Evolutionary conservation across 768 basidiomycete genomes (phyloP), one percentile per base, ranked within the genome.

Genomic region (Suillus fuscotomentosus): DNA sequence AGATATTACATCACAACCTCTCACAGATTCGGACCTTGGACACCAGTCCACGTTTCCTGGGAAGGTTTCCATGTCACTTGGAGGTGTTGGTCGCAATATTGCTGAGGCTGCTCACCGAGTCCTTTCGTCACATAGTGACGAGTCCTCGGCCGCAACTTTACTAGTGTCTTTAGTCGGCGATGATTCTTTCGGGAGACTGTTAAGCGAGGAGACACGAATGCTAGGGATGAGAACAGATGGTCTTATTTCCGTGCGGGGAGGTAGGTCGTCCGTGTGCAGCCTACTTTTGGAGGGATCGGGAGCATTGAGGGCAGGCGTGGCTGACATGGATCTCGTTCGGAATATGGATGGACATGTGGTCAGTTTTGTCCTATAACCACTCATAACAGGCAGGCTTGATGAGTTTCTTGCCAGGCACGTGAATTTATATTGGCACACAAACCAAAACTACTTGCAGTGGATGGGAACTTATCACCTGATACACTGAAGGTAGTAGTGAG

Each of bases 31-130:
- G 17, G 60, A 63, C 42, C 68, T 81, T 41, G 73, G 79, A n/a
- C 74, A 82, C 14, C 82, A 87, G 63, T 91, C 94, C 0, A 99
- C 96, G 0, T 84, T 84, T 13, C 94, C 95, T 0, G 97, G 97
- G 11, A 79, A 73, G 14, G 86, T 99, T 31, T 78, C 81, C 17
- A 65, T 96, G 45, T 84, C 90, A 0, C 78, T 92, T 6, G 97
- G 97, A 1, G 97, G 97, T 36, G 97, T 99, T 15, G 95, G 86
- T 1, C 88, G 96, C n/a, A 99, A 99, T 73, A 86, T 99, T 50
- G 92, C 96, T 3, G 95, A 98, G 74, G 93, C 95, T 1, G 84
- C 94, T 7, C 88, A 92, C 72, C 86, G 92, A 36, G 74, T 90
- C 6, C 72, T 88, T 65, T 70, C 77, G 50, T 74, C 76, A 8